Conservation (phyloP, 1,139 yeast species). For the Spathaspora sp. region DNA sequence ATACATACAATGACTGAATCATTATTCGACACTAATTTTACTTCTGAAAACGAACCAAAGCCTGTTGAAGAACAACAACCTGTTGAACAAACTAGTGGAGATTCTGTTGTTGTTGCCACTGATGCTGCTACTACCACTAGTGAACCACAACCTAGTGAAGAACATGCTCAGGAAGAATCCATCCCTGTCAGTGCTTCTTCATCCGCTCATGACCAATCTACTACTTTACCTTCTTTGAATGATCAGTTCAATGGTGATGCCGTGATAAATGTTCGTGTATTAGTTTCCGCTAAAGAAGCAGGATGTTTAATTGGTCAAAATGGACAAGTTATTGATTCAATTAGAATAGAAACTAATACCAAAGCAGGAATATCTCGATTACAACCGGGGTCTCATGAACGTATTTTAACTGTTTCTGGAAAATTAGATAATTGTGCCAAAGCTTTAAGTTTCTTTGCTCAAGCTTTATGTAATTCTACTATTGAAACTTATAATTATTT, state of each 20-base stretch:
- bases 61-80: slow-evolving; percentile 5
- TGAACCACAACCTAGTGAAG: not conserved
- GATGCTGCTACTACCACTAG: slow-evolving; percentile 4
- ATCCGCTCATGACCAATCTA: slow-evolving; percentile 13
- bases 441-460: slow-evolving; percentile 72
- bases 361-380: slow-evolving; percentile 89
- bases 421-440: slow-evolving; percentile 70
- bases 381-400: slow-evolving; percentile 77
- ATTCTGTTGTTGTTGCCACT: not conserved
- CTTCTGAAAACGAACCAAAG: slow-evolving; percentile 21
- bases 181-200: slow-evolving; percentile 1
- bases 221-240: slow-evolving; percentile 30
- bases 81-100: not conserved
- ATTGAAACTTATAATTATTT: slow-evolving; percentile 51
- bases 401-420: slow-evolving; percentile 82
- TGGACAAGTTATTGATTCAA: slow-evolving; percentile 76
- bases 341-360: slow-evolving; percentile 75
- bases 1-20: slow-evolving; percentile 37
- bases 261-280: slow-evolving; percentile 60
- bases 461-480: slow-evolving; percentile 50
- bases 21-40: slow-evolving; percentile 39
- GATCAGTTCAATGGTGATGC: slow-evolving; percentile 32
- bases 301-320: slow-evolving; percentile 89
- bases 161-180: not conserved
- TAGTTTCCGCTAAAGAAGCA: slow-evolving; percentile 85